Evolutionary conservation across 2,329 filamentous ascomycete species (phyloP), one percentile per base, ranked within the genome.

Genomic region (Monosporascus sp.): DNA sequence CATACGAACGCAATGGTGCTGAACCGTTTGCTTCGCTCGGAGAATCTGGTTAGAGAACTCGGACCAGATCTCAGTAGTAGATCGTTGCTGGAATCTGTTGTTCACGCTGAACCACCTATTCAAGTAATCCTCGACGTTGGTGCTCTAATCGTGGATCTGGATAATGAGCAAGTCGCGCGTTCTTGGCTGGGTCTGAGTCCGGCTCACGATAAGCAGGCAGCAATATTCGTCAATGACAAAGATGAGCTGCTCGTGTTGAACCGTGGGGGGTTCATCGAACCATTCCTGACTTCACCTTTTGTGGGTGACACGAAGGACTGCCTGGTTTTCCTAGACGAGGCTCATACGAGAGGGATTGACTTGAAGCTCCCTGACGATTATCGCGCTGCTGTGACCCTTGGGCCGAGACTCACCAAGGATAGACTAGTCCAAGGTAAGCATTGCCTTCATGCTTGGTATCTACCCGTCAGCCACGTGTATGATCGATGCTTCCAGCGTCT

Each of bases 1-100:
- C 82, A 88, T 49, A 91, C 87, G 0, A 89, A 89, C 58, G 86
- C 87, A 0, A 63, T 83, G 5, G 86, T 91, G 0, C 61, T 91
- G 0, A 71, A 77, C 1, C 73, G 85, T 55, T 64, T 91, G 0
- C 66, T 91, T 0, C 73, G 72, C 5, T 60, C 69, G 0, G 77
- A 84, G 38, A 88, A 85, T 49, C 65, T 58, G 0, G 70, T 78
- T 6, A n/a, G 9, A 20, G 40, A 43, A 43, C 40, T 43, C 40
- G 18, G 18, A 8, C 40, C 40, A 11, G 11, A 24, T 24, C 8
- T 43, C 9, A n/a, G n/a, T 20, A 43, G 40, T 22, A 24, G 0
- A 43, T 43, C 61, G 1, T 61, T 88, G 0, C 61, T 91, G 0
- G 35, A 66, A 0, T 64, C 74, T 4, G 70, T 87, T 0, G 63